Evolutionary conservation across 164 flowering plant genomes (phyloP).

Genomic region (Aristolochia californica): DNA sequence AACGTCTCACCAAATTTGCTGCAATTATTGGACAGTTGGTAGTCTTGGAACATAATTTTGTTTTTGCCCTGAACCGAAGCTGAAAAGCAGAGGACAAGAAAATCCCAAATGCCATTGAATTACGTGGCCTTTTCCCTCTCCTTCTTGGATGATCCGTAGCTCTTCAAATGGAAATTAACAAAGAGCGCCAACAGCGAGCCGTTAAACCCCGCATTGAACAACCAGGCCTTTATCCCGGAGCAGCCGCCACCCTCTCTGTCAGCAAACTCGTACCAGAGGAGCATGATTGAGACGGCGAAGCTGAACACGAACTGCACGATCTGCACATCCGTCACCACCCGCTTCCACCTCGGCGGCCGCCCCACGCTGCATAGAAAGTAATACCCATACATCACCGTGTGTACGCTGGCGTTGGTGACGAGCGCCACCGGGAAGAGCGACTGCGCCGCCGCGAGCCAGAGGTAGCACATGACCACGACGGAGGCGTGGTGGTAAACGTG

Average conservation of each 20-base stretch:
- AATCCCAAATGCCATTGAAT: background rate
- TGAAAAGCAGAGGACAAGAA: too few species aligned
- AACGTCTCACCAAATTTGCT: too few species aligned
- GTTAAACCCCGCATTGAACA: constrained; percentile 74
- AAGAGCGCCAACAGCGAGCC: constrained; percentile 68
- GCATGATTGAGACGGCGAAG: constrained; percentile 38
- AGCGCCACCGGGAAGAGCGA: constrained; percentile 76
- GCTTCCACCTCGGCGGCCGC: constrained; percentile 67
- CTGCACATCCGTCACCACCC: constrained; percentile 71
- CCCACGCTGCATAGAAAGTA: constrained; percentile 56
- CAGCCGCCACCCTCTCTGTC: constrained; percentile 33
- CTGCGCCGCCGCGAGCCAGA: constrained; percentile 63
- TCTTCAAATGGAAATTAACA: constrained; percentile 50
- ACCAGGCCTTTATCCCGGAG: constrained; percentile 72
- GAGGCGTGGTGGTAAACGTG: constrained; percentile 95
- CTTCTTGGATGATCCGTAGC: constrained; percentile 23
- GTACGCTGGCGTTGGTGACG: constrained; percentile 63
- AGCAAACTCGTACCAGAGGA: constrained; percentile 53
- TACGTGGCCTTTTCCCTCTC: constrained; percentile 8
- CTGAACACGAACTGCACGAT: constrained; percentile 78
- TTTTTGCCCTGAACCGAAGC: too few species aligned
- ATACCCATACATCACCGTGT: constrained; percentile 80
- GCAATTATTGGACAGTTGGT: too few species aligned
- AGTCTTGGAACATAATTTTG: too few species aligned
- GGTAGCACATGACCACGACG: constrained; percentile 73